These are phyloP conservation scores for Lichtheimia hyalospora DNA, from an alignment of 371 early-diverging fungal genomes.

Conservation along the genomic window DNA sequence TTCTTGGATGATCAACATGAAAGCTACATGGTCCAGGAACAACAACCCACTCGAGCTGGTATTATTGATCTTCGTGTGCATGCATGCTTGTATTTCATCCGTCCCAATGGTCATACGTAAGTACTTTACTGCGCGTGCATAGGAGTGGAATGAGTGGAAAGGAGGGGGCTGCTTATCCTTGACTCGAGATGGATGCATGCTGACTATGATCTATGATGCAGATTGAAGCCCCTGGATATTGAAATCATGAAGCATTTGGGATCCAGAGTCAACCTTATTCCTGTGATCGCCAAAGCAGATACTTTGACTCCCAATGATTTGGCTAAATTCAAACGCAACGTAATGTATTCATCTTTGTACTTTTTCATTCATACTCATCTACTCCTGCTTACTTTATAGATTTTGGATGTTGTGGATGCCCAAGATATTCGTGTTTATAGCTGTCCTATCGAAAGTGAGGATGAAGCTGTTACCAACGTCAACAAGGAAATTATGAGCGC, in stretches of 20 bases:
- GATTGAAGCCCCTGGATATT: conserved; percentile 87
- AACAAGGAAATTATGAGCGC: conserved; percentile 83
- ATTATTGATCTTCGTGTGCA: conserved; percentile 79
- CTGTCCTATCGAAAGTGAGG: conserved; percentile 81
- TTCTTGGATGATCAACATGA: conserved; percentile 96
- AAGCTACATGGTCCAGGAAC: conserved; percentile 79
- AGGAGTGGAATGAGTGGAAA: neutral
- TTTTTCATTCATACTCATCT: neutral
- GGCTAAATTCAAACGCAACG: conserved; percentile 74
- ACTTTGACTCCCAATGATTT: conserved; percentile 76
- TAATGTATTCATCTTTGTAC: conserved; percentile 13
- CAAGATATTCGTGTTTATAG: conserved; percentile 76
- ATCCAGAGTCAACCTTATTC: conserved; percentile 82
- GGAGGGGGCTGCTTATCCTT: neutral
- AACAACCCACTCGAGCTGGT: conserved; percentile 57
- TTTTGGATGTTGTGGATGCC: conserved; percentile 70
- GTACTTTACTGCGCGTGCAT: conserved; percentile 10
- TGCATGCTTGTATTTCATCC: conserved; percentile 94
- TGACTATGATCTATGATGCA: conserved; percentile 31
- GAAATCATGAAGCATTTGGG: conserved; percentile 86
- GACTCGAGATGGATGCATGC: no score
- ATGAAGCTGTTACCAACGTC: conserved; percentile 69
- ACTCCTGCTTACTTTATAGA: conserved; percentile 30
- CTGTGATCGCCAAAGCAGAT: conserved; percentile 71
- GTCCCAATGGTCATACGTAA: conserved; percentile 88